A percentile compares a stretch with the other conserved stretches of the same genome.
Conservation (phyloP, 495 filamentous ascomycete genomes). For the Podospora bellae-mahoneyi region DNA sequence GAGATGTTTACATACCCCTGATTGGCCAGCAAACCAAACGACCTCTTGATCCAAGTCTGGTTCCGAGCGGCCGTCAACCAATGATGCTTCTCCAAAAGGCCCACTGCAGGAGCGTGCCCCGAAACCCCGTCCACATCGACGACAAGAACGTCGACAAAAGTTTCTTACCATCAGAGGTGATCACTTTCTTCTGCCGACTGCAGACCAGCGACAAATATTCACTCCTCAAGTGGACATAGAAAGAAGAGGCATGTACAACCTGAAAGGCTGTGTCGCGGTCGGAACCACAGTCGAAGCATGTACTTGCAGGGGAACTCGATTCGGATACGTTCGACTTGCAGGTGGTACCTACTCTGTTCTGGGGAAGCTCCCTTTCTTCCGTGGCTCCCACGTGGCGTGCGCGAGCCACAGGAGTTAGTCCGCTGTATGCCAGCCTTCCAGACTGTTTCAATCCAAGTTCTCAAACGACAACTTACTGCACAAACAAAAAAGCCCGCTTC, state of each 20-base stretch:
- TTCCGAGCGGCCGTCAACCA: constrained; percentile 19
- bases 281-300: neutral
- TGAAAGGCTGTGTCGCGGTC: neutral
- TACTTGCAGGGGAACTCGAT: neutral
- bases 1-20: constrained; percentile 15
- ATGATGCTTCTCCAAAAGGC: constrained; percentile 20
- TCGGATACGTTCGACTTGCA: neutral
- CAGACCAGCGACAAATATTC: neutral
- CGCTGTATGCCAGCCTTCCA: constrained; percentile 10
- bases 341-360: neutral
- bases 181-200: neutral
- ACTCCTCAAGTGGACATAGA: neutral
- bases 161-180: neutral
- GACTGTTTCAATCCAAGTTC: constrained; percentile 24
- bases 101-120: constrained; percentile 28
- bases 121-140: constrained; percentile 21
- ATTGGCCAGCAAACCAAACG: constrained; percentile 21
- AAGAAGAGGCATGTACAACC: neutral
- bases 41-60: constrained; percentile 18
- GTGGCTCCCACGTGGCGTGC: constrained; percentile 23
- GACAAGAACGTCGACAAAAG: too few species aligned
- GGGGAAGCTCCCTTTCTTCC: constrained; percentile 19
- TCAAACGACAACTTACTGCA: constrained; percentile 5
- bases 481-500: too few species aligned
- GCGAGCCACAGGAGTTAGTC: constrained; percentile 2